Evolutionary conservation across 2,329 filamentous ascomycete species (phyloP).

Genomic region (Clarireedia sp.): DNA sequence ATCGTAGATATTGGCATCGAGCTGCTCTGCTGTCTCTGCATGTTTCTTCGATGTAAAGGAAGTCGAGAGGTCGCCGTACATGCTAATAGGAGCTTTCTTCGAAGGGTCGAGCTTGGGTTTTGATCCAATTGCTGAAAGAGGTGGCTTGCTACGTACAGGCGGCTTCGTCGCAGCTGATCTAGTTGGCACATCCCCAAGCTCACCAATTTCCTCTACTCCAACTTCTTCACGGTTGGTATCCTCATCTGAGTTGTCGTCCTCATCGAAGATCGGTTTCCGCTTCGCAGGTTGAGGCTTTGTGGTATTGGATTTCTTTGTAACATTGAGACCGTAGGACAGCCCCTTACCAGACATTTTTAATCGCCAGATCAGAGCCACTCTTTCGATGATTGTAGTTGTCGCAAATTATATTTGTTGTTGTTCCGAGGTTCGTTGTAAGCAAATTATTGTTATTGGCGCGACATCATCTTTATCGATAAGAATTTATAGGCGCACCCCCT

Average conservation of each 20-base stretch:
- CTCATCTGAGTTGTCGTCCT: slow-evolving; percentile 49
- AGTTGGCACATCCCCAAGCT: slow-evolving; percentile 45
- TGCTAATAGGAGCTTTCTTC: slow-evolving; percentile 32
- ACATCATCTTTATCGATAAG: neutral
- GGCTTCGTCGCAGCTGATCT: slow-evolving; percentile 29
- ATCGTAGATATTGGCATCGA: slow-evolving; percentile 73
- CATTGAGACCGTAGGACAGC: slow-evolving; percentile 50
- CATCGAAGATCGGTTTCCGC: slow-evolving; percentile 51
- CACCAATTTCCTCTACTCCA: slow-evolving; percentile 50
- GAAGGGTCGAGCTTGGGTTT: slow-evolving; percentile 16
- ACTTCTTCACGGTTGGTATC: slow-evolving; percentile 33
- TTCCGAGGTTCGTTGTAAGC: neutral
- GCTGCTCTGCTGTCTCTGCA: slow-evolving; percentile 53
- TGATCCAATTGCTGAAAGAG: slow-evolving; percentile 26
- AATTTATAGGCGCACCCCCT: neutral
- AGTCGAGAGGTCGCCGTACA: slow-evolving; percentile 60
- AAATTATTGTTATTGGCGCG: neutral
- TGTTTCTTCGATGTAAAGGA: slow-evolving; percentile 55
- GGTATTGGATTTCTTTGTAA: slow-evolving; percentile 46
- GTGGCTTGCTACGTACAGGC: slow-evolving; percentile 27
- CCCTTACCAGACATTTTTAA: slow-evolving; percentile 28
- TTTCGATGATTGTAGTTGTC: neutral
- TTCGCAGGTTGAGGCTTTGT: slow-evolving; percentile 42
- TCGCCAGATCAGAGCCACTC: neutral
- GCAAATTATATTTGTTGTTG: neutral